Conservation (phyloP, 805 yeast species). For the Komagataella ulmi region DNA sequence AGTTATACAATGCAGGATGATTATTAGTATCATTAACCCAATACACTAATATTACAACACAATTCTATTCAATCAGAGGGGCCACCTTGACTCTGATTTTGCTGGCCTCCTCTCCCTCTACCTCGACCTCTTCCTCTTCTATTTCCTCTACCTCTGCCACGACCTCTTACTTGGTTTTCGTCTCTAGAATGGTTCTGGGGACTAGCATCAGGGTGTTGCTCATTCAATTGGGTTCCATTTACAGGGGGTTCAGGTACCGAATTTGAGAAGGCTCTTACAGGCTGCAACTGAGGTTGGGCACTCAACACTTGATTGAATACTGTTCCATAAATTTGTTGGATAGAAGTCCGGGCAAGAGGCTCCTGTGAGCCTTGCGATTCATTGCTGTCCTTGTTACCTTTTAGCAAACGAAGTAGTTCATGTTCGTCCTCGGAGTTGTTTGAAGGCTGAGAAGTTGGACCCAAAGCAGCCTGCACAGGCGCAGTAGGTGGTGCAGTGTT, state of each 20-base stretch:
- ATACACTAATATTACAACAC: not conserved
- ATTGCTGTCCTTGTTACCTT: constrained; percentile 15
- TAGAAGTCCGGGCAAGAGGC: constrained; percentile 7
- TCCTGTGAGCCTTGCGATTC: not conserved
- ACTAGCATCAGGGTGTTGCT: constrained; percentile 1
- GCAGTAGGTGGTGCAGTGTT: constrained; percentile 6
- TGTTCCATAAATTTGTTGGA: constrained; percentile 15
- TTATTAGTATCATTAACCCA: constrained; percentile 6
- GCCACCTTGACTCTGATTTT: not conserved
- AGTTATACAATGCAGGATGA: constrained; percentile 26
- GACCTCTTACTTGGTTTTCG: constrained; percentile 3
- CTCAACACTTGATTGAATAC: constrained; percentile 12
- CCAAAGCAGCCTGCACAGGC: not conserved
- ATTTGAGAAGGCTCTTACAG: constrained; percentile 1
- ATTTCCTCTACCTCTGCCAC: constrained; percentile 7
- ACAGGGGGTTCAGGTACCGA: constrained; percentile 1
- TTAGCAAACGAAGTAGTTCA: constrained; percentile 31
- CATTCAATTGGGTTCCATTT: not conserved
- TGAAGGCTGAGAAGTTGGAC: not conserved
- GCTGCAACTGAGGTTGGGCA: not conserved
- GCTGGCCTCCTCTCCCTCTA: not conserved
- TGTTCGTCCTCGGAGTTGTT: constrained; percentile 12
- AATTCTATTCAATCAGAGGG: not conserved
- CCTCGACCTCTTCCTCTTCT: constrained; percentile 11
- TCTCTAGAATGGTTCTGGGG: not conserved